phyloP scores from a whole-genome alignment of 2,329 filamentous ascomycete species.

The Trichoderma brevicompactum region DNA sequence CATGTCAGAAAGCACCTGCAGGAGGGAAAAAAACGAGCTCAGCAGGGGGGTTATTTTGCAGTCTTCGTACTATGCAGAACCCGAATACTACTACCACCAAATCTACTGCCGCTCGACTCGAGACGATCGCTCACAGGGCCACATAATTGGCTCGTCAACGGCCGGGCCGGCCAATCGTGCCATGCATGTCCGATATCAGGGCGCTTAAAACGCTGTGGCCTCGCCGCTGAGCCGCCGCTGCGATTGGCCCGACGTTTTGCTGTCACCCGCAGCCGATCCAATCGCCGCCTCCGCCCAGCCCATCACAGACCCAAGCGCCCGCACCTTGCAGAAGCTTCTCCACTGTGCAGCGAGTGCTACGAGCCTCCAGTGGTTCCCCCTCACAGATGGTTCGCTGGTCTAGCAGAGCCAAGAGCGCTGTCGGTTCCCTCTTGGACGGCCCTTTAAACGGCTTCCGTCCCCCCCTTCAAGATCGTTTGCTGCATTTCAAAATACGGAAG shows the following conservation, averaged over 20 bases:
- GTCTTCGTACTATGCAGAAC: too few relatives aligned
- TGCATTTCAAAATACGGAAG: too few relatives aligned
- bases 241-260: constrained; percentile 36
- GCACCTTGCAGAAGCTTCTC: constrained; percentile 26
- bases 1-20: background rate
- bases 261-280: constrained; percentile 25
- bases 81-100: too few relatives aligned
- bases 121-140: background rate
- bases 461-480: background rate
- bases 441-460: constrained; percentile 9
- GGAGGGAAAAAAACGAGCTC: background rate
- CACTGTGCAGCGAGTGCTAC: constrained; percentile 4
- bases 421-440: constrained; percentile 11
- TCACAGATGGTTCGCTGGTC: background rate
- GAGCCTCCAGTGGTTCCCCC: background rate
- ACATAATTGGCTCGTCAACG: constrained; percentile 37
- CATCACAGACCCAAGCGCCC: constrained; percentile 23
- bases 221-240: constrained; percentile 20
- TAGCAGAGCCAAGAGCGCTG: constrained; percentile 9
- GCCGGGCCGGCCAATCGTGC: constrained; percentile 37
- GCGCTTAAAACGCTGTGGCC: constrained; percentile 39
- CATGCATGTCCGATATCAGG: constrained; percentile 34
- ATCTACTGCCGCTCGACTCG: too few relatives aligned
- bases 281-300: background rate
- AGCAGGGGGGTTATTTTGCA: too few relatives aligned